Base-by-base conservation (phyloP, 1,284 basidiomycete species). In the Anthracocystis setariae region DNA sequence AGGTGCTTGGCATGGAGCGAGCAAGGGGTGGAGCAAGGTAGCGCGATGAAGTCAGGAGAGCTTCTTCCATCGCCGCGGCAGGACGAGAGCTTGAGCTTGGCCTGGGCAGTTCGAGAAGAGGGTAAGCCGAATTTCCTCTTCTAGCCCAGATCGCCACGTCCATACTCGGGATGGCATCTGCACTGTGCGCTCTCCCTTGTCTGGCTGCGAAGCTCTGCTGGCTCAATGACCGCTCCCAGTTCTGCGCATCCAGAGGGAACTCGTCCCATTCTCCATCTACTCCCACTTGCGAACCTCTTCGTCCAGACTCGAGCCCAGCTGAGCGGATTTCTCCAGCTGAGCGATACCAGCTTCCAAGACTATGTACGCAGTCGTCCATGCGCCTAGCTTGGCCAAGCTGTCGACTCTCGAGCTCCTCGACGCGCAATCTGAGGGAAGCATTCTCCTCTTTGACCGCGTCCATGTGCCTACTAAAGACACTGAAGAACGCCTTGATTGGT, bases 231-330 rank as follows among this genome's bases (percentile, higher is more conserved):
- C 68, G 21, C 42, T 72, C 69, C 69, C 69, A 72, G 18, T 72
- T 72, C 38, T 63, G 59, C 4, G 60, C 52, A 40, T 67, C 69
- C 39, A 72, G 44, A 13, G 69, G 69, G 27, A 72, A 72, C 52
- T 72, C 69, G n/a, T 67, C 69, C 69, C 69, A 72, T 39, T 67
- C 69, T 24, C 63, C 63, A 54, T 72, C 69, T 17, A 72, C 63
- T 3, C 69, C 64, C 1, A 57, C 24, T 21, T 72, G 69, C 15
- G 59, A 63, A 0, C 69, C 60, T 13, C 63, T 51, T 10, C 56
- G 37, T 35, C 49, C 27, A 37, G 45, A 25, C 15, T 50, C 48
- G 29, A 53, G 7, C 5, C 33, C 50, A 12, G 8, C 39, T 5
- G 7, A 13, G 2, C 45, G 33, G 27, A 59, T 8, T 8, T 66